Conservation (phyloP, 2,329 filamentous ascomycete genomes). For the Ceratocystis alfenasii region DNA sequence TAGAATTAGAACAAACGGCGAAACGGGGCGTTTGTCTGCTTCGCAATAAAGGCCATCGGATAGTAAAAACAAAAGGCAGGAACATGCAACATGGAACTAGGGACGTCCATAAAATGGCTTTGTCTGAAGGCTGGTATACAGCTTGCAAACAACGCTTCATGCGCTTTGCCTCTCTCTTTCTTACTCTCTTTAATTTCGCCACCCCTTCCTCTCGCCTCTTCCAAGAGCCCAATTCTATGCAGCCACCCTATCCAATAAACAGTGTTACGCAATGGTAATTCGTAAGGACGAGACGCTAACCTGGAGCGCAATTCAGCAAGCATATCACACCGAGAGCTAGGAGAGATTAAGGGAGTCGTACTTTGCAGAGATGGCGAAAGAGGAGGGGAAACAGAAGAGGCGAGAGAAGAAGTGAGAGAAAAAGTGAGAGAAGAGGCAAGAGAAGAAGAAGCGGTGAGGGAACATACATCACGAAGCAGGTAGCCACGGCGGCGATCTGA, state of each 20-base stretch:
- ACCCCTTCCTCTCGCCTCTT: background rate
- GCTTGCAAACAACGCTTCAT: too few species aligned
- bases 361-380: background rate
- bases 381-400: background rate
- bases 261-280: constrained; percentile 5
- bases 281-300: background rate
- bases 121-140: background rate
- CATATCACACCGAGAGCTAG: background rate
- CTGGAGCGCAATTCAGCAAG: background rate
- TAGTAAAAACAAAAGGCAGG: background rate
- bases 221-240: background rate
- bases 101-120: background rate
- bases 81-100: background rate
- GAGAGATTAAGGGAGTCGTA: background rate
- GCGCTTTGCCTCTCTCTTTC: background rate
- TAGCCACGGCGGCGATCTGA: background rate
- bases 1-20: background rate
- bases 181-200: background rate
- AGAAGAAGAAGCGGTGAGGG: constrained; percentile 9
- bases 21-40: background rate
- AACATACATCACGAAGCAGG: constrained; percentile 5
- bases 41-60: background rate
- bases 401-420: background rate
- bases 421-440: background rate
- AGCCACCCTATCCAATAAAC: background rate